phyloP scores from a whole-genome alignment of 345 rosid species.

The Gossypium thurberi region DNA sequence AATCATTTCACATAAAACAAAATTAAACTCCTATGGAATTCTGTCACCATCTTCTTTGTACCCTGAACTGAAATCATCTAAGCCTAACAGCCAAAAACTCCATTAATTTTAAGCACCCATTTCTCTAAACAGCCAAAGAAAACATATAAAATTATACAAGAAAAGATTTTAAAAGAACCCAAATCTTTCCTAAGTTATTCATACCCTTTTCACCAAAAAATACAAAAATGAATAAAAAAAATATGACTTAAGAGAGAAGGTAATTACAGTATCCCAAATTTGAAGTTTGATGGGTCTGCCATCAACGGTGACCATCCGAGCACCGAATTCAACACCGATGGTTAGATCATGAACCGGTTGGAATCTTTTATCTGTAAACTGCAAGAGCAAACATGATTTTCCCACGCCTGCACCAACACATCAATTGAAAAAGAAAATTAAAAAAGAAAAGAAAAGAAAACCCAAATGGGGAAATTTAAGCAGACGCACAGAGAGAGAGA shows the following conservation, averaged over 20 bases:
- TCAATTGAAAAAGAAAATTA: not conserved
- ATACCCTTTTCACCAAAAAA: not conserved
- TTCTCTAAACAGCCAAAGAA: not conserved
- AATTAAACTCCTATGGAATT: not conserved
- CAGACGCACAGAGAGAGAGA: not conserved
- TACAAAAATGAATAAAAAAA: not conserved
- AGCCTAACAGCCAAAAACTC: not conserved
- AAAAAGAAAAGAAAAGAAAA: not conserved
- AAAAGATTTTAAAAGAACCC: not conserved
- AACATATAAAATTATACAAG: not conserved
- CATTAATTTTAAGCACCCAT: not conserved
- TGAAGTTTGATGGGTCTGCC: slow-evolving; percentile 59
- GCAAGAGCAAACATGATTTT: slow-evolving; percentile 60
- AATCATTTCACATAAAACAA: not conserved
- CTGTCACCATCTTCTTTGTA: not conserved
- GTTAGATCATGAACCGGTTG: slow-evolving; percentile 1
- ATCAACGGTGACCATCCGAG: slow-evolving; percentile 40
- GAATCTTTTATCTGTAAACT: slow-evolving; percentile 22
- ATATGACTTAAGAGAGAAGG: not conserved
- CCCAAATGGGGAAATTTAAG: not conserved
- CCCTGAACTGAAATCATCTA: not conserved
- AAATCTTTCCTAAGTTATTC: not conserved
- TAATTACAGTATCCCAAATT: slow-evolving; percentile 61
- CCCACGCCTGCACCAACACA: slow-evolving; percentile 44
- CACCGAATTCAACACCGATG: slow-evolving; percentile 1